These are phyloP conservation scores for Heritiera fomes DNA, from an alignment of 345 rosid genomes.

Conservation along the genomic window DNA sequence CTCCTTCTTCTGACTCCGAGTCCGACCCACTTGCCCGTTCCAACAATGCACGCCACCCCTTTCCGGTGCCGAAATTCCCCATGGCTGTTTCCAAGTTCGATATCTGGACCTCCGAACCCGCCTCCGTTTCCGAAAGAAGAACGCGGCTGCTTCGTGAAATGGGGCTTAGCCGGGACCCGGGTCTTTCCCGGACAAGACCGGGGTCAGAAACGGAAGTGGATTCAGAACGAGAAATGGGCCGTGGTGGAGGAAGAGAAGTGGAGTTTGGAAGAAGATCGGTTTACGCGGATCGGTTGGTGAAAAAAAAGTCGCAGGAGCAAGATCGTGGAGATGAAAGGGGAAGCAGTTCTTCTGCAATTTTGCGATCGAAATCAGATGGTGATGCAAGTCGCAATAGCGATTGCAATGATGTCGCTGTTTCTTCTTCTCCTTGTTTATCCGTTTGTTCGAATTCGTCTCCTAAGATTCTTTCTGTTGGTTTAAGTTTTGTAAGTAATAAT, in stretches of 20 bases:
- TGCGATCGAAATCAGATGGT: constrained; percentile 59
- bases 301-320: constrained; percentile 2
- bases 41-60: constrained; percentile 34
- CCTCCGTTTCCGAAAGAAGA: constrained; percentile 75
- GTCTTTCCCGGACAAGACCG: constrained; percentile 47
- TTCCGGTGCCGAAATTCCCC: constrained; percentile 53
- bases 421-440: constrained; percentile 36
- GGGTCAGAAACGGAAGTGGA: constrained; percentile 29
- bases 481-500: constrained; percentile 36
- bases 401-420: constrained; percentile 41
- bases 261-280: constrained; percentile 45
- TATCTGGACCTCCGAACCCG: constrained; percentile 83
- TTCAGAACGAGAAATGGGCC: constrained; percentile 12
- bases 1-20: constrained; percentile 67
- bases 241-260: constrained; percentile 1
- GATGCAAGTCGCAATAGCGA: constrained; percentile 29
- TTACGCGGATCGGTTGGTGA: constrained; percentile 40
- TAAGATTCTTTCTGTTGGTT: constrained; percentile 36
- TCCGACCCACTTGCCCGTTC: constrained; percentile 47
- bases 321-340: constrained; percentile 25
- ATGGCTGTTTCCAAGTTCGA: constrained; percentile 53
- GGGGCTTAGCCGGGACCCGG: constrained; percentile 62
- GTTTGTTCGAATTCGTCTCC: constrained; percentile 26
- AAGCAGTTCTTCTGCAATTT: constrained; percentile 23
- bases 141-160: constrained; percentile 50